Conservation (phyloP, 768 basidiomycete species). For the Macrolepiota albuminosa region DNA sequence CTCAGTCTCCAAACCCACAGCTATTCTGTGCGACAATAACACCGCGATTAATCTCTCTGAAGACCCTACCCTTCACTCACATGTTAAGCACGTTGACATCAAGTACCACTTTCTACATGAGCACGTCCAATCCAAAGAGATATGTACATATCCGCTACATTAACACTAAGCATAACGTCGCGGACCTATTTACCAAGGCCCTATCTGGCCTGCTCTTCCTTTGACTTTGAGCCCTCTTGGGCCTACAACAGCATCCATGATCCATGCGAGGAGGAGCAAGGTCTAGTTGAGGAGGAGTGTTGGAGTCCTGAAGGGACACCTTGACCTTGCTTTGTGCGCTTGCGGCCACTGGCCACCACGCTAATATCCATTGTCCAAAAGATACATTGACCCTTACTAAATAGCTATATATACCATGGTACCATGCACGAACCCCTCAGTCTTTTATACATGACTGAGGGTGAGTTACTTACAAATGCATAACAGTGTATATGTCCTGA, state of each 20-base stretch:
- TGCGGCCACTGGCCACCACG: too few species aligned
- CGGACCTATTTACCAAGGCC: neutral
- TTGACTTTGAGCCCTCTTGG: neutral
- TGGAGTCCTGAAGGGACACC: too few species aligned
- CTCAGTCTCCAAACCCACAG: neutral
- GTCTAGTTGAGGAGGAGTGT: too few species aligned
- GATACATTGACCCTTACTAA: too few species aligned
- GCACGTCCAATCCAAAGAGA: neutral
- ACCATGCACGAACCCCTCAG: too few species aligned
- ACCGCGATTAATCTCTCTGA: neutral
- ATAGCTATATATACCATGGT: too few species aligned
- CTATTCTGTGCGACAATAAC: neutral
- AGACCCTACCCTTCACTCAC: too few species aligned
- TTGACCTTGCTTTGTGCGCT: too few species aligned
- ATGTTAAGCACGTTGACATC: neutral
- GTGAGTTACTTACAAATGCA: too few species aligned
- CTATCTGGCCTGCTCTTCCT: neutral
- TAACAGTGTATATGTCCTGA: too few species aligned
- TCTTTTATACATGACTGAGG: too few species aligned
- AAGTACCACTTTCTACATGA: neutral
- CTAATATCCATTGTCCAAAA: too few species aligned
- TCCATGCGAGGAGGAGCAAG: neutral
- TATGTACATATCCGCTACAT: neutral
- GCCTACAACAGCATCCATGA: neutral
- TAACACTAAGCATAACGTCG: neutral